Conservation (phyloP, 345 rosid species). For the Brassica incana region DNA sequence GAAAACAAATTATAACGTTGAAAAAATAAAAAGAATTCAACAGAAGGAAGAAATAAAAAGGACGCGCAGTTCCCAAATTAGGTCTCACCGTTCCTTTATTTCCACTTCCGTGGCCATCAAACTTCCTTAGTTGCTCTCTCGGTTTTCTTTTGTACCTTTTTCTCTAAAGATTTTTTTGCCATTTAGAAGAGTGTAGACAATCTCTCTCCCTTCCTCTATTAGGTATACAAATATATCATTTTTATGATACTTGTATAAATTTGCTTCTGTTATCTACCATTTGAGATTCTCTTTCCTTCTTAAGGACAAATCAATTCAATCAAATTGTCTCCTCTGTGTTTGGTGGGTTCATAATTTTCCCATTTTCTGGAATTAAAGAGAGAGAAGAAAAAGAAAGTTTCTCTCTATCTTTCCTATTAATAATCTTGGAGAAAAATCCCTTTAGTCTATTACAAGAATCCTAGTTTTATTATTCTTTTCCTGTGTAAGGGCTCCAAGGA, state of each 20-base stretch:
- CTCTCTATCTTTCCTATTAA: not conserved
- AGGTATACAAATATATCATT: conserved; percentile 1
- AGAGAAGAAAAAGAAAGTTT: not conserved
- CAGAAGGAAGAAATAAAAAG: not conserved
- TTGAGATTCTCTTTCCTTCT: conserved; percentile 4
- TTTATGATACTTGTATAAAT: not conserved
- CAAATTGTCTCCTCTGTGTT: not conserved
- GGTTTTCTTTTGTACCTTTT: not conserved
- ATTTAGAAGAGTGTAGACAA: not conserved
- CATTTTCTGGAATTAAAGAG: conserved; percentile 15
- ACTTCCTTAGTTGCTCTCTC: not conserved
- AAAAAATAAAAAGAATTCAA: not conserved
- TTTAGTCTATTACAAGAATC: not conserved
- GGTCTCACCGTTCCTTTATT: conserved; percentile 22
- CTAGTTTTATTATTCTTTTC: not conserved
- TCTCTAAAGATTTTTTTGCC: conserved; percentile 3
- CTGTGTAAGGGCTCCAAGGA: not conserved
- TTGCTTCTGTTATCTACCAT: conserved; percentile 5
- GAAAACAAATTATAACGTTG: not conserved
- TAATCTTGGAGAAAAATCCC: conserved; percentile 16
- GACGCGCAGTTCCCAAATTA: conserved; percentile 36
- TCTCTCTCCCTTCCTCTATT: conserved; percentile 8
- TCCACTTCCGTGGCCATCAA: conserved; percentile 17
- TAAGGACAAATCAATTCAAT: not conserved
- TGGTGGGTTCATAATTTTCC: conserved; percentile 8